Evolutionary conservation across 352 stramenopile species (phyloP).

Genomic region (Pythium apleroticum): DNA sequence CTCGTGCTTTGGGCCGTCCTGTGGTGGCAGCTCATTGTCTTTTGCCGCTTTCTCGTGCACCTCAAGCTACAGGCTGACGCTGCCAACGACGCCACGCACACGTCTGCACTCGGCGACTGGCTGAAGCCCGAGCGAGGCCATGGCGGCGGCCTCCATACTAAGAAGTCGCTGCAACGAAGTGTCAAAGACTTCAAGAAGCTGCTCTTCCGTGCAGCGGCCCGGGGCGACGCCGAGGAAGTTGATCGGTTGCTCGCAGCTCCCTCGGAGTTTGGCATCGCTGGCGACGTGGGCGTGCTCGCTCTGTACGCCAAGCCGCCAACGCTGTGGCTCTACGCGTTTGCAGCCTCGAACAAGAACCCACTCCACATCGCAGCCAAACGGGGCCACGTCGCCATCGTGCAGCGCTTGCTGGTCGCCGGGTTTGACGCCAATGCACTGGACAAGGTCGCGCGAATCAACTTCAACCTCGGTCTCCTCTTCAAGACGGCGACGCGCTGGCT

Average conservation of each 20-base stretch:
- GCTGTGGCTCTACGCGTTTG: conserved; percentile 68
- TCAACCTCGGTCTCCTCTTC: conserved; percentile 74
- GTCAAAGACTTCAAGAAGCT: conserved; percentile 52
- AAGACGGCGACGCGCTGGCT: conserved; percentile 64
- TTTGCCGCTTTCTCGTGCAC: conserved; percentile 73
- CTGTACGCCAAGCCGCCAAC: conserved; percentile 47
- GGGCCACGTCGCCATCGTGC: conserved; percentile 56
- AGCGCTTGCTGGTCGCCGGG: conserved; percentile 49
- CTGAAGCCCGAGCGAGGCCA: conserved; percentile 26
- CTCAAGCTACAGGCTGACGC: conserved; percentile 72
- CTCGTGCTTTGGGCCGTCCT: conserved; percentile 55
- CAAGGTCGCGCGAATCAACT: conserved; percentile 79
- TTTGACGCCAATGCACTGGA: conserved; percentile 72
- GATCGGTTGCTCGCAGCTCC: conserved; percentile 42
- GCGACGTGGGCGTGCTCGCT: conserved; percentile 35
- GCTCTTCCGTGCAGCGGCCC: conserved; percentile 57
- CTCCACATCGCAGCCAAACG: conserved; percentile 68
- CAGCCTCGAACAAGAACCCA: conserved; percentile 69
- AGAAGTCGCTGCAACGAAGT: neutral
- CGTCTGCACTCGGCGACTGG: conserved; percentile 51
- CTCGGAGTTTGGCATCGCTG: conserved; percentile 27
- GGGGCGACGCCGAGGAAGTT: conserved; percentile 44
- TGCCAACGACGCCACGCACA: conserved; percentile 64
- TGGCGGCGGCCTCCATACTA: neutral
- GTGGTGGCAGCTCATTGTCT: conserved; percentile 63